These are phyloP conservation scores for Rubroshorea leprosula DNA, from an alignment of 345 rosid species.

Conservation along the genomic window DNA sequence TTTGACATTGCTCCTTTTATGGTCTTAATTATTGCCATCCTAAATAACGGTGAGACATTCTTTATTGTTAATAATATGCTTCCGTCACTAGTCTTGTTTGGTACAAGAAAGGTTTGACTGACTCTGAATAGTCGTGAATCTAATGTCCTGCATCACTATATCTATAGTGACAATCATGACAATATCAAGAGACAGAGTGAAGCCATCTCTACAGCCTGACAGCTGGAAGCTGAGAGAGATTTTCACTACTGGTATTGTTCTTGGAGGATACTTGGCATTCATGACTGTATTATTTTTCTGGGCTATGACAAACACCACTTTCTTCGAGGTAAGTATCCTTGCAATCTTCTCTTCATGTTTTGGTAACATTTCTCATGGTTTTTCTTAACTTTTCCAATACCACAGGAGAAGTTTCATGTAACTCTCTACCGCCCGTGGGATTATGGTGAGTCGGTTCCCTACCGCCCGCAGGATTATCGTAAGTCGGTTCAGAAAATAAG, in stretches of 20 bases:
- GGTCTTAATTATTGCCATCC: slow-evolving; percentile 87
- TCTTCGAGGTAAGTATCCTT: slow-evolving; percentile 54
- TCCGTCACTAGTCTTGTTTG: no score
- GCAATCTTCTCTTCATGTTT: neutral
- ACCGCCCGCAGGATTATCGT: no score
- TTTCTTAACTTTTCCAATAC: slow-evolving; percentile 9
- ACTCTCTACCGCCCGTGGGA: slow-evolving; percentile 28
- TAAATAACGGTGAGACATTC: slow-evolving; percentile 63
- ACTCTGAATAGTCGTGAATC: slow-evolving; percentile 1
- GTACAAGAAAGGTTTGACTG: neutral
- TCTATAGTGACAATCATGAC: slow-evolving; percentile 81
- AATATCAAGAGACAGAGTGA: slow-evolving; percentile 75
- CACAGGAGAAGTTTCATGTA: slow-evolving; percentile 58
- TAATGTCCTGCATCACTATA: slow-evolving; percentile 2
- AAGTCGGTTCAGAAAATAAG: slow-evolving; percentile 44
- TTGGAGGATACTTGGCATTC: slow-evolving; percentile 79
- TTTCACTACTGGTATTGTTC: slow-evolving; percentile 70
- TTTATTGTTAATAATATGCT: slow-evolving; percentile 5
- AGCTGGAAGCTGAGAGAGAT: slow-evolving; percentile 90
- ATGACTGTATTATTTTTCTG: slow-evolving; percentile 84
- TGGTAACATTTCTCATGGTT: neutral
- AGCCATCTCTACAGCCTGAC: slow-evolving; percentile 87
- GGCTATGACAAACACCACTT: slow-evolving; percentile 61
- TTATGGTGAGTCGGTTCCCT: no score
- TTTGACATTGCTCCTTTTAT: slow-evolving; percentile 87